Evolutionary conservation across 768 basidiomycete species (phyloP).

Genomic region (Dacryopinax primogenitus): DNA sequence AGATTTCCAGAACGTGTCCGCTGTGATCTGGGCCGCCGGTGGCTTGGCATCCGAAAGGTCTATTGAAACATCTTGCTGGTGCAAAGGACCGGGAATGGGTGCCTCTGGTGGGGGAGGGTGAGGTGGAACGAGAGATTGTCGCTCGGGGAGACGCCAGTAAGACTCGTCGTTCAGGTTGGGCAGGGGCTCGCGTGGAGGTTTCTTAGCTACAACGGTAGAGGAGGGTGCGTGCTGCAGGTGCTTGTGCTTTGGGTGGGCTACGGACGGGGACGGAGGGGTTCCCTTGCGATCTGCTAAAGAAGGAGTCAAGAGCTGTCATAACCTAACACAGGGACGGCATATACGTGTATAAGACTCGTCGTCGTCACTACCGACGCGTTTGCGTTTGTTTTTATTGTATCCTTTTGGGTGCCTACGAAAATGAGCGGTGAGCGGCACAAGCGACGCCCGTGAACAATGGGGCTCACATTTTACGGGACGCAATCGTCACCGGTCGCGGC

Average conservation of each 20-base stretch:
- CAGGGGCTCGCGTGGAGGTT: background rate
- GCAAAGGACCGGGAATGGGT: background rate
- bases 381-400: background rate
- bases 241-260: background rate
- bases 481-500: too few relatives aligned
- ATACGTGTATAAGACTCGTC: background rate
- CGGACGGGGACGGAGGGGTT: background rate
- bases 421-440: background rate
- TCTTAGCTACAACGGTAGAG: background rate
- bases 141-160: constrained; percentile 3
- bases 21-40: constrained; percentile 24
- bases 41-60: background rate
- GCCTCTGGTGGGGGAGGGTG: background rate
- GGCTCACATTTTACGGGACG: too few relatives aligned
- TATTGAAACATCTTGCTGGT: background rate
- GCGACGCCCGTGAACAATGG: background rate
- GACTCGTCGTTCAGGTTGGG: background rate
- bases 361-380: background rate
- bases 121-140: background rate
- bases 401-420: background rate
- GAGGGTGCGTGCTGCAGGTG: background rate
- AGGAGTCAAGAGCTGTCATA: background rate
- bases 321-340: background rate
- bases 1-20: constrained; percentile 65
- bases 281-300: background rate